phyloP scores from a whole-genome alignment of 2,329 filamentous ascomycete genomes.

The Hymenoscyphus scutula region DNA sequence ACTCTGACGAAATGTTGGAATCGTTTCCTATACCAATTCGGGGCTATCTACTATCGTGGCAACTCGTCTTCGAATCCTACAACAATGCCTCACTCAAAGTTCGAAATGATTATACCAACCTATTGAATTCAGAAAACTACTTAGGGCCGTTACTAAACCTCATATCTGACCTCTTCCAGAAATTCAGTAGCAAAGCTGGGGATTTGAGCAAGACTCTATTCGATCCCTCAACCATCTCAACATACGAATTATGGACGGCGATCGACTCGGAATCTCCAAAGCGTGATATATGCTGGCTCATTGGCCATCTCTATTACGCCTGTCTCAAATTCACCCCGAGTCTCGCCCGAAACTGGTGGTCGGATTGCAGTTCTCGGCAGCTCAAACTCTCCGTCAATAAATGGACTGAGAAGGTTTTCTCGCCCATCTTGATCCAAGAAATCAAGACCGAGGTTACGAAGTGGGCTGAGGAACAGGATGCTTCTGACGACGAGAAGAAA shows the following conservation, averaged over 20 bases:
- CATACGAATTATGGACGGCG: conserved; percentile 52
- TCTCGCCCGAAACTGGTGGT: conserved; percentile 80
- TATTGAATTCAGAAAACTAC: conserved; percentile 72
- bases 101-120: conserved; percentile 74
- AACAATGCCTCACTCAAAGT: conserved; percentile 75
- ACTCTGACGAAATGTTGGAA: conserved; percentile 63
- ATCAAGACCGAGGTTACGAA: conserved; percentile 64
- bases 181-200: conserved; percentile 69
- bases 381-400: conserved; percentile 74
- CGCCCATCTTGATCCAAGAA: conserved; percentile 64
- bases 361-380: conserved; percentile 75
- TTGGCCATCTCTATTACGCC: conserved; percentile 84
- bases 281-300: conserved; percentile 76
- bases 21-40: conserved; percentile 69
- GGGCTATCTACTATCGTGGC: conserved; percentile 85
- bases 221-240: conserved; percentile 51
- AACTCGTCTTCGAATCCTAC: conserved; percentile 85
- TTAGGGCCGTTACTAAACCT: conserved; percentile 72
- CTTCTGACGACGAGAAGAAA: conserved; percentile 48
- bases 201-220: conserved; percentile 70
- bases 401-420: conserved; percentile 86
- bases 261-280: conserved; percentile 61
- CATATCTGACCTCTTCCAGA: conserved; percentile 79
- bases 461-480: conserved; percentile 60
- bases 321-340: conserved; percentile 73